phyloP scores from a whole-genome alignment of 192 early-diverging fungal species.

The Coemansia sp. region DNA sequence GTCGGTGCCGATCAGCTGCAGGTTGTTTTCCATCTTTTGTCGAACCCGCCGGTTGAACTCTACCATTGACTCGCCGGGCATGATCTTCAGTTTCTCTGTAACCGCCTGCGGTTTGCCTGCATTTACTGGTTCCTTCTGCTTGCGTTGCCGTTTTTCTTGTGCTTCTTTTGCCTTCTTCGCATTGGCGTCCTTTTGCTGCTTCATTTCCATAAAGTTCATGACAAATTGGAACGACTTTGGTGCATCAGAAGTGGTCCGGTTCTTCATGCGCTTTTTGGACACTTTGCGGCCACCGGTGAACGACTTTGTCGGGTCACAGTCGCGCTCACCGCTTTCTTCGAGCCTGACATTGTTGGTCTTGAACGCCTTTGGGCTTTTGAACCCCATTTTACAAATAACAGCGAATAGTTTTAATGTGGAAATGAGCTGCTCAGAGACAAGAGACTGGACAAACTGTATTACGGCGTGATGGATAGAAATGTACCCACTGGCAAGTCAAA shows the following conservation, averaged over 20 bases:
- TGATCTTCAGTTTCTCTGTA: conserved; percentile 30
- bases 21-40: conserved; percentile 42
- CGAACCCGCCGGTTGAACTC: conserved; percentile 38
- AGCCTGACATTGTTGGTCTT: conserved; percentile 15
- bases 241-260: conserved; percentile 20
- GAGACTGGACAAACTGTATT: neutral
- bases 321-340: conserved; percentile 26
- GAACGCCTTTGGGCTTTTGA: conserved; percentile 42
- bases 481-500: neutral
- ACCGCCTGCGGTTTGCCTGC: conserved; percentile 13
- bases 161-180: conserved; percentile 30
- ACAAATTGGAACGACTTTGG: conserved; percentile 45
- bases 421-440: neutral
- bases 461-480: neutral
- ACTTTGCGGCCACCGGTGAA: conserved; percentile 42
- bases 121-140: neutral
- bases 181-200: conserved; percentile 10
- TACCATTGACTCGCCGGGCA: conserved; percentile 36
- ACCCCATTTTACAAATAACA: conserved; percentile 29
- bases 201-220: conserved; percentile 34
- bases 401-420: neutral
- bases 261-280: conserved; percentile 18
- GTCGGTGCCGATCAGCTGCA: conserved; percentile 26
- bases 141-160: conserved; percentile 6
- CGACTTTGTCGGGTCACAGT: conserved; percentile 38